Evolutionary conservation across 1,284 basidiomycete species (phyloP).

Genomic region (Puccinia brachypodii): DNA sequence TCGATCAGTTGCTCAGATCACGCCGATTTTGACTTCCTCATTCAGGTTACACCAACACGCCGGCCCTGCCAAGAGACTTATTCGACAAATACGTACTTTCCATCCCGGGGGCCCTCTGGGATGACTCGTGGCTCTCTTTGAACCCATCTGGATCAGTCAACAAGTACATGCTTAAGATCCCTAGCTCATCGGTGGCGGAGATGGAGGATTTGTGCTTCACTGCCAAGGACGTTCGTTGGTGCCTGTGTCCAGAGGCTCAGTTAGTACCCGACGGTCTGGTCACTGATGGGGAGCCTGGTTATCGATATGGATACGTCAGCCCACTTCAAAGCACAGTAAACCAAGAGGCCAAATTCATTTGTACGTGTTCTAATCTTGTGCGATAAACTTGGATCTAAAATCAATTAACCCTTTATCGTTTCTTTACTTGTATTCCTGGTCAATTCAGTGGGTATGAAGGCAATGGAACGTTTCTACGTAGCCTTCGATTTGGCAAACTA

Average conservation of each 20-base stretch:
- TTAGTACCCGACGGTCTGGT: constrained; percentile 47
- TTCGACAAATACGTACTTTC: constrained; percentile 48
- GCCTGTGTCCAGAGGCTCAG: constrained; percentile 45
- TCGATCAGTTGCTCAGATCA: background rate
- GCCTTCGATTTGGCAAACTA: constrained; percentile 47
- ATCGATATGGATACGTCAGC: constrained; percentile 47
- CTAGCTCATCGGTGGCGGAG: constrained; percentile 47
- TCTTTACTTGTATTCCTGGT: background rate
- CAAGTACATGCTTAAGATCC: constrained; percentile 47
- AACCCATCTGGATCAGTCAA: constrained; percentile 42
- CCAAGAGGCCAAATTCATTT: constrained; percentile 35
- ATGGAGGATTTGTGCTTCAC: constrained; percentile 49
- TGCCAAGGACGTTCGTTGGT: constrained; percentile 35
- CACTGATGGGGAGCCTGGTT: constrained; percentile 39
- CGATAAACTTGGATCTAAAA: background rate
- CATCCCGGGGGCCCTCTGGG: constrained; percentile 48
- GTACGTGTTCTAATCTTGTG: constrained; percentile 14
- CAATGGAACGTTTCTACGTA: constrained; percentile 48
- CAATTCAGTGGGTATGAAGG: constrained; percentile 45
- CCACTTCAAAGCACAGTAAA: constrained; percentile 28
- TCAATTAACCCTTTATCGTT: background rate
- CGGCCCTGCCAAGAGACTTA: constrained; percentile 29
- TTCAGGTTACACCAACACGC: constrained; percentile 44
- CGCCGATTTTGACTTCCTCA: background rate
- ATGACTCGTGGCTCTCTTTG: constrained; percentile 38